Conservation (phyloP, 208 protist genomes). For the Trypanosoma melophagium region DNA sequence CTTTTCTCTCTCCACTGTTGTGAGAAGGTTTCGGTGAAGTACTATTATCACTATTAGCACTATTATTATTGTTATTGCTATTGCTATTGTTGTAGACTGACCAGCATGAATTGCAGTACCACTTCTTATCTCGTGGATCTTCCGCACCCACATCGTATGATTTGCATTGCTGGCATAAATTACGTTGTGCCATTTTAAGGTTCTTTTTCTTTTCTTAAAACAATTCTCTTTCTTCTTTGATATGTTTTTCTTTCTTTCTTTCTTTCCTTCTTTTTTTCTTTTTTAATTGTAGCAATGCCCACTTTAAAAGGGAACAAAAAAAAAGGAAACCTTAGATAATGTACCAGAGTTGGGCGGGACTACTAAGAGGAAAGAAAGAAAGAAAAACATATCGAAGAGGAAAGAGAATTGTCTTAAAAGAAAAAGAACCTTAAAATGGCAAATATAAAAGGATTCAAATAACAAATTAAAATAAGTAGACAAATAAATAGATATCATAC, state of each 20-base stretch:
- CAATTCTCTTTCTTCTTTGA: constrained; percentile 8
- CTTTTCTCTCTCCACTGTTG: neutral
- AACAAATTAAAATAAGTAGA: too few species aligned
- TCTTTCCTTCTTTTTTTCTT: neutral
- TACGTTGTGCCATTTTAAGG: constrained; percentile 23
- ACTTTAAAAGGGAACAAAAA: neutral
- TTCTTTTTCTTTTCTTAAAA: constrained; percentile 1
- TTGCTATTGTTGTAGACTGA: constrained; percentile 29
- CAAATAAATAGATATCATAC: too few species aligned
- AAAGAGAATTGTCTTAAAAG: neutral
- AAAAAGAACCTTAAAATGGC: too few species aligned
- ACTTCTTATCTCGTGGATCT: constrained; percentile 43
- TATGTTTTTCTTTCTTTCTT: neutral
- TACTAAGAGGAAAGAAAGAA: neutral
- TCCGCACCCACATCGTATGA: constrained; percentile 51
- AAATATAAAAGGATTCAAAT: too few species aligned
- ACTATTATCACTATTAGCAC: constrained; percentile 3
- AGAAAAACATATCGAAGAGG: neutral
- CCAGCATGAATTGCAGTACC: constrained; percentile 72
- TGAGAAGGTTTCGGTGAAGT: neutral
- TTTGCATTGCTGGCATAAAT: constrained; percentile 60
- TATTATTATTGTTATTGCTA: constrained; percentile 17
- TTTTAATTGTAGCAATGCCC: neutral
- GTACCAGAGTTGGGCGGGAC: too few species aligned
- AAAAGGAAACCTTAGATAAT: neutral